These are phyloP conservation scores for Lagenidium sp. DNA, from an alignment of 352 stramenopile species.

Conservation along the genomic window DNA sequence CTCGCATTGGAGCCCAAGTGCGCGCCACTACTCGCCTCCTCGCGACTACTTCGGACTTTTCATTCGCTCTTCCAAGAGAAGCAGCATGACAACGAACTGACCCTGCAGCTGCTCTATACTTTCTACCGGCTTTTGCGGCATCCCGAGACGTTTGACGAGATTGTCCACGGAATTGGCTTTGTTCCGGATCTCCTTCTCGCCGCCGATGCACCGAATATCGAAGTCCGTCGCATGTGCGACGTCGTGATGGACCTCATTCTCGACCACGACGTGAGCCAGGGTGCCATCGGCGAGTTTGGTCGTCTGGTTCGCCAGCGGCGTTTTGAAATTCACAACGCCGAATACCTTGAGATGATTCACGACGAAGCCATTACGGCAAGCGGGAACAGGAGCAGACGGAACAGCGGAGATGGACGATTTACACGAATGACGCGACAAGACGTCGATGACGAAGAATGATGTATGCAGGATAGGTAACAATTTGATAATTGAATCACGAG, in stretches of 20 bases:
- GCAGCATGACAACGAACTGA: slow-evolving; percentile 81
- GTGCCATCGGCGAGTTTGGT: slow-evolving; percentile 58
- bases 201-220: slow-evolving; percentile 69
- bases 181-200: slow-evolving; percentile 70
- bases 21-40: slow-evolving; percentile 62
- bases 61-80: slow-evolving; percentile 82
- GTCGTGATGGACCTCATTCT: slow-evolving; percentile 81
- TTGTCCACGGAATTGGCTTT: slow-evolving; percentile 63
- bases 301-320: slow-evolving; percentile 70
- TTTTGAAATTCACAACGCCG: slow-evolving; percentile 84
- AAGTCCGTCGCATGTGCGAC: slow-evolving; percentile 82
- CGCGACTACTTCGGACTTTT: slow-evolving; percentile 62
- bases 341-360: slow-evolving; percentile 84
- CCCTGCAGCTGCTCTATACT: slow-evolving; percentile 66
- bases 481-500: not conserved
- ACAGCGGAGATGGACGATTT: slow-evolving; percentile 16
- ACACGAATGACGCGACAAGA: slow-evolving; percentile 12
- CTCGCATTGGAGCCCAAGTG: slow-evolving; percentile 82
- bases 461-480: not conserved
- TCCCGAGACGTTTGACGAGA: slow-evolving; percentile 69
- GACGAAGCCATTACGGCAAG: slow-evolving; percentile 20
- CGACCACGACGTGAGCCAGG: slow-evolving; percentile 63
- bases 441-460: slow-evolving; percentile 23
- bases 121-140: slow-evolving; percentile 76
- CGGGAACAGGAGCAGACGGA: slow-evolving; percentile 2